A percentile compares a stretch with the other conserved stretches of the same genome.
These are phyloP conservation scores for Malania oleifera DNA, from an alignment of 164 flowering plant genomes.

Conservation along the genomic window DNA sequence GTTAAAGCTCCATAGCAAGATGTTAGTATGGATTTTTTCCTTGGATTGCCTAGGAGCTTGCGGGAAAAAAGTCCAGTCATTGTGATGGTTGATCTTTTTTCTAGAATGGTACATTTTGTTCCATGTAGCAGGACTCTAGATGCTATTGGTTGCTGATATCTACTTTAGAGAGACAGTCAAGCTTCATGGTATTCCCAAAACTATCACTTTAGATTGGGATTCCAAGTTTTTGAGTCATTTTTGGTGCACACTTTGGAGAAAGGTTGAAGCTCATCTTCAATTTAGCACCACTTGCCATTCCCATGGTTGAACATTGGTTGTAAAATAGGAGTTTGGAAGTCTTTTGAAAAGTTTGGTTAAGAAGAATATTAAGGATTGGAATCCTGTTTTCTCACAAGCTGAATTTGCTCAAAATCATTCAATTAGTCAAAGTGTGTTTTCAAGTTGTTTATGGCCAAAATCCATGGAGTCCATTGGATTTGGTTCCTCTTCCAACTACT, in stretches of 20 bases:
- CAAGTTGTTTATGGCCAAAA: no score
- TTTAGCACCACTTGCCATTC: conserved; percentile 9
- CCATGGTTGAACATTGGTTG: conserved; percentile 9
- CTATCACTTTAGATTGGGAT: conserved; percentile 14
- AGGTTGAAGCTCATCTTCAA: conserved; percentile 4
- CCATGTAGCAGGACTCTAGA: conserved; percentile 10
- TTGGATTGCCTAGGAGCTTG: conserved; percentile 7
- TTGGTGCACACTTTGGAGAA: conserved; percentile 13
- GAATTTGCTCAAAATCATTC: no score
- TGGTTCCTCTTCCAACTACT: no score
- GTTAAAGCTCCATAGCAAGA: conserved; percentile 8
- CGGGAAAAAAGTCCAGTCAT: background rate
- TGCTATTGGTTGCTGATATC: conserved; percentile 6
- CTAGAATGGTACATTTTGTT: conserved; percentile 16
- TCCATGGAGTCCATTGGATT: no score
- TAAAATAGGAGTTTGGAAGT: no score
- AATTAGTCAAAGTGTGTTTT: no score
- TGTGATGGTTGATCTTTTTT: conserved; percentile 15
- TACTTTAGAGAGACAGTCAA: conserved; percentile 10
- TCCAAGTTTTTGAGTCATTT: conserved; percentile 10
- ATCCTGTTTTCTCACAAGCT: no score
- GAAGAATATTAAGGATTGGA: no score
- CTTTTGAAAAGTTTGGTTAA: no score
- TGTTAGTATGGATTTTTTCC: conserved; percentile 6
- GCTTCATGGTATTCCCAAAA: no score